Evolutionary conservation across 805 yeast genomes (phyloP), one percentile per base, ranked within the genome.

Genomic region (Wickerhamia fluorescens): DNA sequence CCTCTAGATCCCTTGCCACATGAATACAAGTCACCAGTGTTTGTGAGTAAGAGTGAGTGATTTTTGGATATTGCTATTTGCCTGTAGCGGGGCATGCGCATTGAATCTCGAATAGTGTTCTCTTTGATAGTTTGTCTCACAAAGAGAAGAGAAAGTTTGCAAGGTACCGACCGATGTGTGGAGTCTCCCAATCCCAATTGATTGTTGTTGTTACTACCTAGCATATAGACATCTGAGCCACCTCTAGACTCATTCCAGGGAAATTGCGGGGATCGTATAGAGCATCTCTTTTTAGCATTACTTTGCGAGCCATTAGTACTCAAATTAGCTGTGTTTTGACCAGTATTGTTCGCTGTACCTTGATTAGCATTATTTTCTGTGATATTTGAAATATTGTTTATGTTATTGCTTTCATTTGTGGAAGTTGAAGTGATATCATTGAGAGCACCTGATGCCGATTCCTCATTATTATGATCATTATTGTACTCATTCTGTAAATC

Each of bases 1-100:
- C 94, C 94, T 27, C 80, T 59, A 1, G 79, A 62, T 4, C 81
- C 78, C 22, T 73, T 64, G 1, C 95, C 95, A 32, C 82, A 69
- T 0, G 79, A 57, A 35, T 57, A 74, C 0, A 85, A 40, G 28
- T 68, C 65, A 5, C 72, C 72, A 20, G 71, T 74, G 10, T 65
- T 59, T 0, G 88, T 77, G 5, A 78, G 40, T 0, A 79, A 47
- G 1, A 78, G 51, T 0, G 86, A 67, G 46, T 84, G 94, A 41
- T 74, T 71, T 44, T 75, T 80, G 2, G 88, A 74, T 38, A 83
- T 53, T 14, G 50, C 54, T 2, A 78, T 49, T 20, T 65, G 61
- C 24, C 56, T 59, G 30, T 75, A 61, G 17, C 78, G 49, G 17
- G 73, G 75, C 35, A 47, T 56, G 4, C 23, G 27, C 16, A 58